Evolutionary conservation across 176 grass and related monocot species (phyloP).

Genomic region (Oryza coarctata): DNA sequence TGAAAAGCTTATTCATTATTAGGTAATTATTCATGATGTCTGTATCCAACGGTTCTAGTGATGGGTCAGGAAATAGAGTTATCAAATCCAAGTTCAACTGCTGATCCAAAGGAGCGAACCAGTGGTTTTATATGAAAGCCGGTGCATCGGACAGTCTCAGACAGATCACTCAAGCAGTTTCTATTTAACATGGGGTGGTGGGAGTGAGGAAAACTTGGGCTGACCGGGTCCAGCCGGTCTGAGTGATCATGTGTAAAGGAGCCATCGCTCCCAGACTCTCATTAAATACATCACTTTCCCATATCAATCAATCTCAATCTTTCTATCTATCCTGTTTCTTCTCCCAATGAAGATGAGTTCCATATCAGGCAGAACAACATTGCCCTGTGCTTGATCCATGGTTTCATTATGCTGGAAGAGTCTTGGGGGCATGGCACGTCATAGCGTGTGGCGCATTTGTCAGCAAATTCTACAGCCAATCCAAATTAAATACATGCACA

Average conservation of each 20-base stretch:
- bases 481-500: neutral
- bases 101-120: too few species aligned
- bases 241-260: neutral
- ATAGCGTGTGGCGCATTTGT: neutral
- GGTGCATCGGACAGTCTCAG: neutral
- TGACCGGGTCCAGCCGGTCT: neutral
- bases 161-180: neutral
- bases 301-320: neutral
- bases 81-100: slow-evolving; percentile 1
- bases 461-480: neutral
- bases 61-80: neutral
- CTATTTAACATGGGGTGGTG: neutral
- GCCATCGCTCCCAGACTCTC: neutral
- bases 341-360: neutral
- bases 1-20: neutral
- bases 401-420: neutral
- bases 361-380: neutral
- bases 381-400: neutral
- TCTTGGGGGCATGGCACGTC: neutral
- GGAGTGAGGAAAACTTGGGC: neutral
- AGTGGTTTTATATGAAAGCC: neutral
- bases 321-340: neutral
- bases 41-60: neutral
- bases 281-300: neutral
- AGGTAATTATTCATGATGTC: neutral